Evolutionary conservation across 495 filamentous ascomycete species (phyloP).

Genomic region (Neurospora intermedia): DNA sequence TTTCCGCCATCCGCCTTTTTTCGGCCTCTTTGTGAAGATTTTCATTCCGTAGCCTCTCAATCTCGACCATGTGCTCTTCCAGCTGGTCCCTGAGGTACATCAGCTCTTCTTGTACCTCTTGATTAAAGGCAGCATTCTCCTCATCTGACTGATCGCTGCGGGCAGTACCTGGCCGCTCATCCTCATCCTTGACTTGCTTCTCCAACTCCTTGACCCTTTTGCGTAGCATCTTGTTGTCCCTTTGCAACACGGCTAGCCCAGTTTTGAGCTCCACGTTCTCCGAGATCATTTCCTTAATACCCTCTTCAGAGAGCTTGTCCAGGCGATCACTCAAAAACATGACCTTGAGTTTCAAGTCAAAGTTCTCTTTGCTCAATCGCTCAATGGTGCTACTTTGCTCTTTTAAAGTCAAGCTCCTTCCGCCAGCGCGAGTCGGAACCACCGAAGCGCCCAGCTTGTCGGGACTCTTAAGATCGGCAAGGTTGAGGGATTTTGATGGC

Average conservation of each 20-base stretch:
- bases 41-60: conserved; percentile 72
- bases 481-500: conserved; percentile 39
- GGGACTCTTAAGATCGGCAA: conserved; percentile 42
- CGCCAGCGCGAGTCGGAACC: conserved; percentile 49
- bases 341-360: conserved; percentile 94
- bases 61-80: conserved; percentile 69
- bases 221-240: conserved; percentile 74
- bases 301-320: conserved; percentile 88
- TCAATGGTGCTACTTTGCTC: conserved; percentile 97
- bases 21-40: conserved; percentile 65
- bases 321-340: conserved; percentile 91
- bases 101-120: conserved; percentile 76
- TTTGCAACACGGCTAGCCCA: conserved; percentile 71
- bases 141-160: conserved; percentile 37
- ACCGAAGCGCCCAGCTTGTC: conserved; percentile 22
- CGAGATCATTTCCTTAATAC: conserved; percentile 91
- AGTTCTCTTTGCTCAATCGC: conserved; percentile 89
- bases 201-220: conserved; percentile 75
- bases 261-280: conserved; percentile 95
- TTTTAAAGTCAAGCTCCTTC: conserved; percentile 83
- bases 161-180: conserved; percentile 47
- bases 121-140: conserved; percentile 40
- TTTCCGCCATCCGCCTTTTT: conserved; percentile 69
- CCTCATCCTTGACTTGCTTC: conserved; percentile 66
- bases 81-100: conserved; percentile 71